Percentiles rank a stretch among this genome's conserved stretches.
These are phyloP conservation scores for Mycena albidolilacea DNA, from an alignment of 768 basidiomycete species.

Conservation along the genomic window DNA sequence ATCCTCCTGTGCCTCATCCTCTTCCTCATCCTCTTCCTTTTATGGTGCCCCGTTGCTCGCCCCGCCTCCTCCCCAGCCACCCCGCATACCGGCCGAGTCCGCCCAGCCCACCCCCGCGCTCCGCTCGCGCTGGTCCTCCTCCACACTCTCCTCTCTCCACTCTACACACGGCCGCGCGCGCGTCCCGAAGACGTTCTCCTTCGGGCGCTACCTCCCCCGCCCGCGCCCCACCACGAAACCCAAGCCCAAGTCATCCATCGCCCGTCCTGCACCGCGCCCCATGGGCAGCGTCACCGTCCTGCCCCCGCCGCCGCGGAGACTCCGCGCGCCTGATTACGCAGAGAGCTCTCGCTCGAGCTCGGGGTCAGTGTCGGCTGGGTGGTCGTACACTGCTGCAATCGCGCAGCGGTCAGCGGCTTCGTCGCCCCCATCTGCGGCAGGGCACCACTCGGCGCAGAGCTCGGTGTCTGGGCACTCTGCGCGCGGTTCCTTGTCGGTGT, in stretches of 20 bases:
- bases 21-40: too few relatives aligned
- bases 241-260: not conserved
- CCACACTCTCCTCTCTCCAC: not conserved
- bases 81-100: not conserved
- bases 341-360: not conserved
- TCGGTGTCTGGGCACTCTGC: not conserved
- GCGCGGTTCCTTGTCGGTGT: not conserved
- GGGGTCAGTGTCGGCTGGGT: not conserved
- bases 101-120: not conserved
- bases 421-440: not conserved
- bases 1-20: too few relatives aligned
- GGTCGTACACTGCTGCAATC: not conserved
- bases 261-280: not conserved
- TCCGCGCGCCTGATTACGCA: not conserved
- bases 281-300: not conserved
- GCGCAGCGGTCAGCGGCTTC: not conserved
- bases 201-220: not conserved
- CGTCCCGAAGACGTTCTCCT: not conserved
- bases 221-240: not conserved
- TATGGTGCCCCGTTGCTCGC: not conserved
- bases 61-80: not conserved
- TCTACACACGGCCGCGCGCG: not conserved
- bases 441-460: not conserved
- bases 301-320: not conserved
- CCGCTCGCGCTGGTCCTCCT: conserved; percentile 12